phyloP scores from a whole-genome alignment of 2,329 filamentous ascomycete genomes.

The Teratosphaeriaceae sp. region DNA sequence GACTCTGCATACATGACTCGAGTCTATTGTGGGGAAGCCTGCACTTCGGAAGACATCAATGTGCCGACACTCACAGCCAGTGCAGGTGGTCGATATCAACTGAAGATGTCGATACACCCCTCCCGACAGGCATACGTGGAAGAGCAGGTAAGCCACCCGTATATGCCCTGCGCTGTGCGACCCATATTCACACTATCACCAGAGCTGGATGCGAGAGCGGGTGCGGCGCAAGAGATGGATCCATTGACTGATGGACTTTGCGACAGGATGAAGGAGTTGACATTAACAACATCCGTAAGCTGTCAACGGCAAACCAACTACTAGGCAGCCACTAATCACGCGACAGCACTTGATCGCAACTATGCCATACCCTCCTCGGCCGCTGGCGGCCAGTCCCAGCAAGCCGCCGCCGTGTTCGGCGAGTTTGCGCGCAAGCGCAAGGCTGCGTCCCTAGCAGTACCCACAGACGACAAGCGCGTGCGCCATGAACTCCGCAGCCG shows the following conservation, averaged over 20 bases:
- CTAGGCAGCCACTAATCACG: no score
- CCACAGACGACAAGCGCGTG: constrained; percentile 86
- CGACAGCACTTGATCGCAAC: constrained; percentile 70
- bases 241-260: constrained; percentile 19
- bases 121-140: constrained; percentile 91
- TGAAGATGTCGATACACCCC: constrained; percentile 54
- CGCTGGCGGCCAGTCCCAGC: constrained; percentile 66
- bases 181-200: constrained; percentile 28
- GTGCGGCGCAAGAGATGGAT: constrained; percentile 7
- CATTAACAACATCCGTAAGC: constrained; percentile 42
- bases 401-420: constrained; percentile 74
- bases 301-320: no score
- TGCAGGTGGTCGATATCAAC: no score
- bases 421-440: constrained; percentile 90
- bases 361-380: constrained; percentile 67
- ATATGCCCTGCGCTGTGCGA: constrained; percentile 9
- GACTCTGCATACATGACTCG: no score
- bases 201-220: constrained; percentile 14
- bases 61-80: no score
- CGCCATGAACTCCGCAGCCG: constrained; percentile 73
- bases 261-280: constrained; percentile 52
- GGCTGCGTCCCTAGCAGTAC: constrained; percentile 82
- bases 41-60: no score
- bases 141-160: constrained; percentile 59
- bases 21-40: no score